Evolutionary conservation across 2,329 filamentous ascomycete genomes (phyloP).

Genomic region (Coniochaeta pulveracea): DNA sequence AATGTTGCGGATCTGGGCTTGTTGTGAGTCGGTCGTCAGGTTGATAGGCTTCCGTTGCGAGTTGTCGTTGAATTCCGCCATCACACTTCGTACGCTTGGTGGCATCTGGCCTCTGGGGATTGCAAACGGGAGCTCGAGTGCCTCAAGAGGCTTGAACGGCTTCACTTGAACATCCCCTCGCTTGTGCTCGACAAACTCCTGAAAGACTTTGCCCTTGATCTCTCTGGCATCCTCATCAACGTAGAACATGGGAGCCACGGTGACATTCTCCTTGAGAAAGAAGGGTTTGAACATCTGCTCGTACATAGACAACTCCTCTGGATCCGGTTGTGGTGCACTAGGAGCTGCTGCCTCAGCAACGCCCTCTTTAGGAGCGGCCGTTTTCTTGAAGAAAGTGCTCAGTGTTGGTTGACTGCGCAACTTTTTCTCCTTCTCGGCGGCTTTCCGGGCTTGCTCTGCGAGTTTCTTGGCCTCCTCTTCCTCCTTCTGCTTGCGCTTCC

Average conservation of each 20-base stretch:
- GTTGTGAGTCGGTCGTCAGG: constrained; percentile 28
- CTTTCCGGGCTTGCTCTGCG: constrained; percentile 28
- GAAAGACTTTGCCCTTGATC: constrained; percentile 38
- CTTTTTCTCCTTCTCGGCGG: constrained; percentile 23
- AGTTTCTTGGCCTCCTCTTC: constrained; percentile 37
- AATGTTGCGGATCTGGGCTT: constrained; percentile 23
- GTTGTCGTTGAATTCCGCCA: constrained; percentile 36
- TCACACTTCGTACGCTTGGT: constrained; percentile 47
- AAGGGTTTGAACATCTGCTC: constrained; percentile 70
- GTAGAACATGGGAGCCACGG: constrained; percentile 50
- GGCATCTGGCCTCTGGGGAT: constrained; percentile 32
- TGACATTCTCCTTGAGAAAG: constrained; percentile 62
- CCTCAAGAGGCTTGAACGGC: constrained; percentile 30
- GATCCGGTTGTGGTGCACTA: constrained; percentile 13
- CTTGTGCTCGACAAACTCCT: constrained; percentile 36
- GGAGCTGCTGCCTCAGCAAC: constrained; percentile 12
- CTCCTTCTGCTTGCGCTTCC: constrained; percentile 38
- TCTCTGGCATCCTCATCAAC: constrained; percentile 46
- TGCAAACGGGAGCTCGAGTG: constrained; percentile 32
- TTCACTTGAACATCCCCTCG: constrained; percentile 28
- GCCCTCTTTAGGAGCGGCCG: constrained; percentile 29
- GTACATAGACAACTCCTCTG: constrained; percentile 38
- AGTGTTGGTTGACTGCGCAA: constrained; percentile 35
- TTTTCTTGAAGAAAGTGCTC: constrained; percentile 31
- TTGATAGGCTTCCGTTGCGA: constrained; percentile 17